Evolutionary conservation across 805 yeast genomes (phyloP), one percentile per base, ranked within the genome.

Genomic region (Blastobotrys mokoenaii): DNA sequence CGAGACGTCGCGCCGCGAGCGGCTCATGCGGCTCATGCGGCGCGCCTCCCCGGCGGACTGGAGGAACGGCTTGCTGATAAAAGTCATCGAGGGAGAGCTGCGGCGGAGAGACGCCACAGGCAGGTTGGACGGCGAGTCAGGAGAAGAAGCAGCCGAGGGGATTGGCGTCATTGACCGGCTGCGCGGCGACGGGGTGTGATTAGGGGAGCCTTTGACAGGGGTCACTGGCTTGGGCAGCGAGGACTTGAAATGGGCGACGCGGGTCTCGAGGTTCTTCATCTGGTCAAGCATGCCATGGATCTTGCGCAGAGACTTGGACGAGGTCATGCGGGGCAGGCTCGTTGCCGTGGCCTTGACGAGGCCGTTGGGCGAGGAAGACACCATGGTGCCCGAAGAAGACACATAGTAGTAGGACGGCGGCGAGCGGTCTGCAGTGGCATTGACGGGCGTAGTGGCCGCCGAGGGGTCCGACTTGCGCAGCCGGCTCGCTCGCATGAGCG

Each of bases 261-360:
- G 50, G 10, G 53, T 46, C 44, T 59, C 63, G 31, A 59, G 42
- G 14, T 41, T 46, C 25, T 50, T 38, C 50, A 59, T 55, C 39
- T 58, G 62, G 40, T 56, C 58, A 20, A 59, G 46, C 43, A 60
- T 55, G 11, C 61, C 63, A 18, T 59, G 62, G 27, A 60, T 56
- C 34, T 53, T 52, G 15, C 59, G 51, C 38, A 59, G 48, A 27
- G 58, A 51, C 35, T 54, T 46, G 3, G 61, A 56, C 1, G 61
- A 51, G 6, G 58, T 25, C 37, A 57, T 43, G 5, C 45, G 31
- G 6, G 40, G 33, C 25, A 42, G 31, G 15, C n/a, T 17, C 15
- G 18, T 40, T 12, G 25, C 17, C 15, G 37, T 14, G 11, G 44
- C n/a, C 8, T 22, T 22, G 29, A 14, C 17, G 8, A 18, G 18